Percentiles rank a stretch among this genome's conserved stretches.
These are phyloP conservation scores for Suhomyces coccinellae DNA, from an alignment of 1,139 yeast species.

Conservation along the genomic window DNA sequence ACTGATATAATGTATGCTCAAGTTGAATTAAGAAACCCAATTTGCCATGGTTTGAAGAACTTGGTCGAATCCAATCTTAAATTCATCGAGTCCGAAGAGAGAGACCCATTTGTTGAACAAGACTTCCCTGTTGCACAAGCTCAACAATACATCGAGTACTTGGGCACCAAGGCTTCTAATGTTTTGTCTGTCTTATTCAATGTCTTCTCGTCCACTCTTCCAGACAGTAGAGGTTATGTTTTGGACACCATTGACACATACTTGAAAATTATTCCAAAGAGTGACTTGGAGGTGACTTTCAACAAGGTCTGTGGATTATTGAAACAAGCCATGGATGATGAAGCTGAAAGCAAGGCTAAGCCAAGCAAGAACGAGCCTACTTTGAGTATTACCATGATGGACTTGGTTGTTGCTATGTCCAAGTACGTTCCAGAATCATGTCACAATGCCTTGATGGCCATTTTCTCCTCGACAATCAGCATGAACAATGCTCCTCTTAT, in stretches of 20 bases:
- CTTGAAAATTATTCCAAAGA: slow-evolving; percentile 65
- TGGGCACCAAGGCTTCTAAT: slow-evolving; percentile 68
- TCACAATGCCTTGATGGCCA: slow-evolving; percentile 72
- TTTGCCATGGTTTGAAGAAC: slow-evolving; percentile 78
- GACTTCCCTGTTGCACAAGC: slow-evolving; percentile 62
- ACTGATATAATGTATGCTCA: slow-evolving; percentile 74
- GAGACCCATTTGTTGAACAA: slow-evolving; percentile 59
- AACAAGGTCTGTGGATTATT: slow-evolving; percentile 81
- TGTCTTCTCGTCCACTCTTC: slow-evolving; percentile 81
- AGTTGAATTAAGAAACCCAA: slow-evolving; percentile 70
- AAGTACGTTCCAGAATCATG: slow-evolving; percentile 73
- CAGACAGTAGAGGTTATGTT: slow-evolving; percentile 81
- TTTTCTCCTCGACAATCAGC: slow-evolving; percentile 69
- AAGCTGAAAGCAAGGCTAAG: slow-evolving; percentile 24
- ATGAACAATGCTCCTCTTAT: slow-evolving; percentile 59
- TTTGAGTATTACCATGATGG: slow-evolving; percentile 84
- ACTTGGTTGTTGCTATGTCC: slow-evolving; percentile 82
- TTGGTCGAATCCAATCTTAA: slow-evolving; percentile 76
- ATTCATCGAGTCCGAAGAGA: slow-evolving; percentile 58
- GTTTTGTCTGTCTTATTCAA: slow-evolving; percentile 85
- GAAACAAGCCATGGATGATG: slow-evolving; percentile 73
- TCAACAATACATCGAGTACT: slow-evolving; percentile 54
- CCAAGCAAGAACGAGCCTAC: slow-evolving; percentile 41
- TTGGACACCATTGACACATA: slow-evolving; percentile 84
- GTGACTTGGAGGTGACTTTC: slow-evolving; percentile 73